Base-by-base conservation (phyloP, 768 basidiomycete species). In the Austroboletus eburneus region DNA sequence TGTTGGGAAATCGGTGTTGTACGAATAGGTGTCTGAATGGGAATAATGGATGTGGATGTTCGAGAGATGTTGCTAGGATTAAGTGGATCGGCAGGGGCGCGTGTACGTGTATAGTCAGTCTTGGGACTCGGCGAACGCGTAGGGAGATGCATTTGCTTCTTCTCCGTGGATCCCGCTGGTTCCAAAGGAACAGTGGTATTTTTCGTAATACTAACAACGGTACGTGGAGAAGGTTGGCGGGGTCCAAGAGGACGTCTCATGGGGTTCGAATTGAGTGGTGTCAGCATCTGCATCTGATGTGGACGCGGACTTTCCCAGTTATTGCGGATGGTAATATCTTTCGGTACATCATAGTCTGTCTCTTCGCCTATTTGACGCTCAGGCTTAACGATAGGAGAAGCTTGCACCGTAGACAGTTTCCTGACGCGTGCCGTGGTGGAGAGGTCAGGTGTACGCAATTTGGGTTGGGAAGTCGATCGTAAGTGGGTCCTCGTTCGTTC, bases 381-480 rank as follows among this genome's bases (percentile, higher is more conserved):
- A 21, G 50, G 16, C 29, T 49, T 56, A 9, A 61, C 50, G 5
- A 61, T 20, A 9, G 63, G 65, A 13, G 65, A 65, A 23, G 49
- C 63, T 32, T 65, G 63, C 18, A 65, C 63, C 3, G 56, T 67
- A 1, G 63, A 65, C 25, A 67, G 33, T 36, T 60, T 57, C 52
- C 65, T 56, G 10, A 53, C 52, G 32, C 39, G 55, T 29, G 33
- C 35, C 0, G n/a, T 45, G 16, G 48, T 38, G 10, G 49, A 34
- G 9, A 46, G 34, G 24, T 33, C 51, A 21, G 46, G 46, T n/a
- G 44, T 17, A 3, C 45, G 51, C 21, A 69, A 46, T 54, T 62
- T 71, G 3, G 71, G 68, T 43, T 72, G 71, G 3, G 70, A 73
- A 40, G 45, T 54, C 5, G 69, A 66, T 18, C 67, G 59, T 22